Base-by-base conservation (phyloP, 352 stramenopile species). In the Globisporangium lucens region DNA sequence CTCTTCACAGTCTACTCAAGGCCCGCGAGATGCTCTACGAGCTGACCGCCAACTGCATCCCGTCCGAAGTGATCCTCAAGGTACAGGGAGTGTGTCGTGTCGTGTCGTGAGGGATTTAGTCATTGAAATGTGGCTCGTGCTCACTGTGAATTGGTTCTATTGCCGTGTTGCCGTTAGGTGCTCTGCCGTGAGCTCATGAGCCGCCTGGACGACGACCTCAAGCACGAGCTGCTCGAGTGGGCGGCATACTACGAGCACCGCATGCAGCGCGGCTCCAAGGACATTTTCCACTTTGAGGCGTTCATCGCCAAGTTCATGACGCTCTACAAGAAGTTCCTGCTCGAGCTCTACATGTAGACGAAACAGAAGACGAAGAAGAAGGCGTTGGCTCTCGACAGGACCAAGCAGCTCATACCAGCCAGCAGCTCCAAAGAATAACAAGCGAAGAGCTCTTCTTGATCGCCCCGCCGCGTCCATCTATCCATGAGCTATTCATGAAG, bases 221-320 rank as follows among this genome's bases (percentile, higher is more conserved):
- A 99, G 85, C 82, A 95, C 67, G 91, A 99, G 67, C 89, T 99
- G 6, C 77, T 98, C 29, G 83, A 94, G 53, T 89, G 82, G 79
- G 85, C 87, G 17, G 79, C 87, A 9, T 91, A 85, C 80, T 94
- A 94, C 63, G 97, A 99, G 77, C 95, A 99, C 77, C 90, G 97
- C 53, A 94, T 99, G 80, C 85, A 96, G 67, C 79, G 82, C 82
- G 86, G 97, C 47, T 94, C 88, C 72, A 99, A 99, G 81, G 97
- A 99, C 65, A 99, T 99, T 69, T 99, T 99, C 84, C 97, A 99
- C 84, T 89, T 99, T 57, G 98, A 99, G 78, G 97, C 98, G 12
- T 99, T 99, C 80, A 83, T 99, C 65, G 97, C 97, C 63, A 99
- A 99, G 80, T 99, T 98, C 78, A 99, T 99, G 97, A 91, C 89